phyloP scores from a whole-genome alignment of 2,329 filamentous ascomycete genomes.

The Verticillium longisporum region DNA sequence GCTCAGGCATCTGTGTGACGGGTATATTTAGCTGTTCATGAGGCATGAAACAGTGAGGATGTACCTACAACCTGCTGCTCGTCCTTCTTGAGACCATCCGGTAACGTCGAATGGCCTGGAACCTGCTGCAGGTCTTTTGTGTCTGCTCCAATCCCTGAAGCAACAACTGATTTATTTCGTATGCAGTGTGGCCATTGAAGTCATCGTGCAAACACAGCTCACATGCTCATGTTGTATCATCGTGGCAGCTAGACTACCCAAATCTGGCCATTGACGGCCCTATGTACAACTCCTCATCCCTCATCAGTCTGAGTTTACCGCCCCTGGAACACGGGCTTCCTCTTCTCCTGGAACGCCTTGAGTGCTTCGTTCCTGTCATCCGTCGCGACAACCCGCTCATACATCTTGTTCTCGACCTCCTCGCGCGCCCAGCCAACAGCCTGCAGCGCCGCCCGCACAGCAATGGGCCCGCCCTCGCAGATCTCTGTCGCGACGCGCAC shows the following conservation, averaged over 20 bases:
- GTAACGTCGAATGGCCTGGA: no score
- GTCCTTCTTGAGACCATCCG: no score
- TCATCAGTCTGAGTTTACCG: slow-evolving; percentile 23
- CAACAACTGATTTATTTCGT: no score
- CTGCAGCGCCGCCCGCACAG: slow-evolving; percentile 69
- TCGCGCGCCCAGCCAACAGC: slow-evolving; percentile 70
- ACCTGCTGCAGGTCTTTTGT: no score
- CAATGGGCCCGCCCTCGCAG: slow-evolving; percentile 82
- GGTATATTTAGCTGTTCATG: background rate
- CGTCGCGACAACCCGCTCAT: slow-evolving; percentile 73
- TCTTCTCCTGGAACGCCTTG: slow-evolving; percentile 67
- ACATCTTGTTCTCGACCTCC: slow-evolving; percentile 79
- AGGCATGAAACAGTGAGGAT: no score
- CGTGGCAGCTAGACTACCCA: no score
- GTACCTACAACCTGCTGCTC: no score
- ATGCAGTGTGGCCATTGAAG: no score
- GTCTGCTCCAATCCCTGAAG: no score
- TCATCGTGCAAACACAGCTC: no score
- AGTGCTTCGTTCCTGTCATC: slow-evolving; percentile 87
- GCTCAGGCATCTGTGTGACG: background rate
- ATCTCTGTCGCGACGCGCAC: slow-evolving; percentile 77
- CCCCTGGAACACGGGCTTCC: slow-evolving; percentile 52
- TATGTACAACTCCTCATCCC: background rate
- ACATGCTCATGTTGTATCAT: no score
- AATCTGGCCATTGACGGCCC: background rate